Evolutionary conservation across 1,284 basidiomycete species (phyloP).

Genomic region (Megacollybia platyphylla): DNA sequence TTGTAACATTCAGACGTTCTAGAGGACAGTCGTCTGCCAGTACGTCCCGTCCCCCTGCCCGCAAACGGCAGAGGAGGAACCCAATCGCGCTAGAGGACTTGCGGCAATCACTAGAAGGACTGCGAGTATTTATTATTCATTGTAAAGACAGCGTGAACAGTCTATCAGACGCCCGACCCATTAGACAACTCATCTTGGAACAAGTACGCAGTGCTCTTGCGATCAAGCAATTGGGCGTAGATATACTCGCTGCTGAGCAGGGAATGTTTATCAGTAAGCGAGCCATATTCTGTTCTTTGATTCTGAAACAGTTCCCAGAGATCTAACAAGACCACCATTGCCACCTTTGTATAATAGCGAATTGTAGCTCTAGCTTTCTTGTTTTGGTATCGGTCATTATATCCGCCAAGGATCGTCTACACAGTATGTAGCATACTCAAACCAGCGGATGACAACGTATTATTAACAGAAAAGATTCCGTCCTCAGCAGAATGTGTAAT

Average conservation of each 20-base stretch:
- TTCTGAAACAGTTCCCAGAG: too few relatives aligned
- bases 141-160: slow-evolving; percentile 59
- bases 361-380: too few relatives aligned
- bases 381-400: too few relatives aligned
- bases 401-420: too few relatives aligned
- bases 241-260: slow-evolving; percentile 53
- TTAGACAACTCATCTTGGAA: slow-evolving; percentile 43
- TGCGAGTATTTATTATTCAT: slow-evolving; percentile 65
- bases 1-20: slow-evolving; percentile 2
- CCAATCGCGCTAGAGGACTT: slow-evolving; percentile 23
- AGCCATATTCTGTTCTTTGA: slow-evolving; percentile 1
- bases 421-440: too few relatives aligned
- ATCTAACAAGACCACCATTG: too few relatives aligned
- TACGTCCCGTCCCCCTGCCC: slow-evolving; percentile 1
- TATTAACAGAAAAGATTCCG: too few relatives aligned
- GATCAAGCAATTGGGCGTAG: slow-evolving; percentile 42
- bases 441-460: too few relatives aligned
- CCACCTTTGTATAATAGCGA: too few relatives aligned
- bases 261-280: slow-evolving; percentile 64
- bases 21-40: not conserved
- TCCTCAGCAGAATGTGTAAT: too few relatives aligned
- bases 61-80: slow-evolving; percentile 8
- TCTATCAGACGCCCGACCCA: slow-evolving; percentile 24
- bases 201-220: slow-evolving; percentile 48
- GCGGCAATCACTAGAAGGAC: slow-evolving; percentile 36